These are phyloP conservation scores for Gremmenia infestans DNA, from an alignment of 2,329 filamentous ascomycete genomes.

Conservation along the genomic window DNA sequence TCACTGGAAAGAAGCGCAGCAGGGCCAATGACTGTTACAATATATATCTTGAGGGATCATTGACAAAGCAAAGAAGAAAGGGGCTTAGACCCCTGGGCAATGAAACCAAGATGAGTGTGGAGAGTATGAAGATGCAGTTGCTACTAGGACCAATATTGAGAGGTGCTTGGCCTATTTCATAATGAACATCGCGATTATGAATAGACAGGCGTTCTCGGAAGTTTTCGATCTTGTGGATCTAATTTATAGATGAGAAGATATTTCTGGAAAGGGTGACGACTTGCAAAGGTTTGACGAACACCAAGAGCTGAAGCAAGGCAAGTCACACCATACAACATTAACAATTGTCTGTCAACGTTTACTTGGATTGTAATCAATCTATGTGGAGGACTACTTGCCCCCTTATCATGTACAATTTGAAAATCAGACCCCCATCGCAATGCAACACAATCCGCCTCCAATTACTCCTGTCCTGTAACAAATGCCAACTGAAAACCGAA, in stretches of 20 bases:
- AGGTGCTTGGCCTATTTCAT: too few species aligned
- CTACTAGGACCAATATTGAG: neutral
- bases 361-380: conserved; percentile 14
- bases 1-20: conserved; percentile 10
- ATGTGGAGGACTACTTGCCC: conserved; percentile 14
- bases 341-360: neutral
- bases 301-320: neutral
- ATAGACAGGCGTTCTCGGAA: too few species aligned
- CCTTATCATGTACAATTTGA: conserved; percentile 23
- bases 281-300: neutral
- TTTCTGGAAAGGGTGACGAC: neutral
- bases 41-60: conserved; percentile 13
- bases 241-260: too few species aligned
- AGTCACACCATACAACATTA: neutral
- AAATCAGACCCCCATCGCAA: conserved; percentile 11
- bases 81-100: neutral
- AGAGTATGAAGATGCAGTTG: neutral
- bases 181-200: too few species aligned
- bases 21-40: conserved; percentile 8
- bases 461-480: conserved; percentile 6
- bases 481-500: conserved; percentile 13
- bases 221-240: too few species aligned
- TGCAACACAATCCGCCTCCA: conserved; percentile 7
- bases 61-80: neutral
- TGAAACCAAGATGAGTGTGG: neutral